These are phyloP conservation scores for Apiospora marii DNA, from an alignment of 2,329 filamentous ascomycete genomes.

Conservation along the genomic window DNA sequence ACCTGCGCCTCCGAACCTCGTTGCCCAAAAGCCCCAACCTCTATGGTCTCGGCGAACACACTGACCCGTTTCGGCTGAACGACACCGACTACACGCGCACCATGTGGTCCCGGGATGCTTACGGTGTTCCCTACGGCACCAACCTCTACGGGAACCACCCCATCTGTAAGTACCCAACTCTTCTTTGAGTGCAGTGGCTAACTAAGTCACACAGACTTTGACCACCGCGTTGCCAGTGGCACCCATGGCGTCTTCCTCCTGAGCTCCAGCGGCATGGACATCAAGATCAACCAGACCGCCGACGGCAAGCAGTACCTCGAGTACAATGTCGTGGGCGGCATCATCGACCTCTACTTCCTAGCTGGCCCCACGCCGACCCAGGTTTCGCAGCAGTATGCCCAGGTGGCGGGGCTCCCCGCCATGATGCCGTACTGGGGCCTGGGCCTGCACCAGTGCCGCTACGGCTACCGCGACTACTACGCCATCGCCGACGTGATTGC, in stretches of 20 bases:
- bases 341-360: slow-evolving; percentile 76
- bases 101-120: slow-evolving; percentile 74
- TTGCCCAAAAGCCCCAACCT: slow-evolving; percentile 74
- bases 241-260: slow-evolving; percentile 73
- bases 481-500: slow-evolving; percentile 72
- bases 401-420: slow-evolving; percentile 62
- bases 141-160: slow-evolving; percentile 80
- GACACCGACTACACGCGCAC: slow-evolving; percentile 75
- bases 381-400: slow-evolving; percentile 66
- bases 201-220: slow-evolving; percentile 50
- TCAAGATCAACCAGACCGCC: slow-evolving; percentile 72
- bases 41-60: slow-evolving; percentile 83
- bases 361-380: slow-evolving; percentile 65
- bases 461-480: slow-evolving; percentile 70
- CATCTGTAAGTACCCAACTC: slow-evolving; percentile 56
- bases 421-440: slow-evolving; percentile 73
- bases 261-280: slow-evolving; percentile 80
- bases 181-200: neutral
- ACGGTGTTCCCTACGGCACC: slow-evolving; percentile 62
- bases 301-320: slow-evolving; percentile 73
- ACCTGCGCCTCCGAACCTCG: slow-evolving; percentile 74
- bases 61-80: slow-evolving; percentile 73
- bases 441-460: slow-evolving; percentile 63
- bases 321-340: slow-evolving; percentile 80
- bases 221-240: slow-evolving; percentile 64